phyloP scores from a whole-genome alignment of 2,329 filamentous ascomycete species.

The Penicillium sp. region DNA sequence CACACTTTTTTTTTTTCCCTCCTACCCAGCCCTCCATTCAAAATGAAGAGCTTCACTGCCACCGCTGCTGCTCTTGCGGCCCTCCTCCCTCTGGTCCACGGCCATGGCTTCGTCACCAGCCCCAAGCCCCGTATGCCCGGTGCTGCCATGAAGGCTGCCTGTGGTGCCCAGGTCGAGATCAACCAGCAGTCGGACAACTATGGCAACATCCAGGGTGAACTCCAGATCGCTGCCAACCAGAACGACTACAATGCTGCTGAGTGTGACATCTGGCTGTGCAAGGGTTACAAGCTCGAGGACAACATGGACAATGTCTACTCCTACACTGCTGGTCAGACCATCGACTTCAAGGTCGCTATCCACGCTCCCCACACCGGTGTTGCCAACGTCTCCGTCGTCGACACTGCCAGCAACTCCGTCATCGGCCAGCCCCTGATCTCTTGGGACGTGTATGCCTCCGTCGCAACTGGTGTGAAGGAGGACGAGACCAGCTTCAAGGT shows the following conservation, averaged over 20 bases:
- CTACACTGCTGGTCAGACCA: conserved; percentile 44
- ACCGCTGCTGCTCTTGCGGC: conserved; percentile 37
- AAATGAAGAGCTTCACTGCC: conserved; percentile 41
- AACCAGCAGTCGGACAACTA: conserved; percentile 50
- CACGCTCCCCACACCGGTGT: conserved; percentile 44
- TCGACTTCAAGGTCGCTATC: conserved; percentile 42
- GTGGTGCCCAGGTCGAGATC: conserved; percentile 50
- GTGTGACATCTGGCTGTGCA: conserved; percentile 53
- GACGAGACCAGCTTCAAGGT: conserved; percentile 28
- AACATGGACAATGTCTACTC: conserved; percentile 49
- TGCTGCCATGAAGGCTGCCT: conserved; percentile 46
- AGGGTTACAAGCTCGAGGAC: conserved; percentile 54
- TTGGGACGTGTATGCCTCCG: conserved; percentile 29
- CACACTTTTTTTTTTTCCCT: background rate
- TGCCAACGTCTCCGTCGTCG: conserved; percentile 47
- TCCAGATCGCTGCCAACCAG: conserved; percentile 46
- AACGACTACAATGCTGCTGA: conserved; percentile 43
- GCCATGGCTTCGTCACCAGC: conserved; percentile 49
- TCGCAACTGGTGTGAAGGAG: conserved; percentile 20
- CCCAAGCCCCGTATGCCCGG: conserved; percentile 49
- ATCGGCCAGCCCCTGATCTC: conserved; percentile 31
- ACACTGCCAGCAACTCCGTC: conserved; percentile 40
- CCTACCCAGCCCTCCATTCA: conserved; percentile 13
- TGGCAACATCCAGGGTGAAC: conserved; percentile 53
- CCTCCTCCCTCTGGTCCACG: conserved; percentile 44